phyloP scores from a whole-genome alignment of 2,329 filamentous ascomycete genomes.

The Pseudocercospora pini-densiflorae region DNA sequence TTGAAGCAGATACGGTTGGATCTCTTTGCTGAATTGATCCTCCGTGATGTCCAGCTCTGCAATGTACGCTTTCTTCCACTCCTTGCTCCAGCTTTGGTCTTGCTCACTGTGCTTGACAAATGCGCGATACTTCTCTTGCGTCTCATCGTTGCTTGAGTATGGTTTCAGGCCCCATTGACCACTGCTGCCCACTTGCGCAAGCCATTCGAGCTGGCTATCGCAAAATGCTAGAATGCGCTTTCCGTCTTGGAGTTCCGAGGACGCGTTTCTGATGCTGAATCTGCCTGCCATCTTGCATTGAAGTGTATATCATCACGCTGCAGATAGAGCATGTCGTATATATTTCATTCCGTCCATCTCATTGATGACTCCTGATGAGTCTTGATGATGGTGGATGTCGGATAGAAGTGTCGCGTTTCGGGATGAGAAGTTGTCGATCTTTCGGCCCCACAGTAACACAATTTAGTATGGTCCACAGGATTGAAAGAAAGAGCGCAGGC shows the following conservation, averaged over 20 bases:
- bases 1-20: neutral
- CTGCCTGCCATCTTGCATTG: constrained; percentile 1
- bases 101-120: constrained; percentile 13
- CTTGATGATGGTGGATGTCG: neutral
- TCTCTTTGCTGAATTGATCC: neutral
- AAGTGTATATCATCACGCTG: too few relatives aligned
- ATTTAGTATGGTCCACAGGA: neutral
- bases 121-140: constrained; percentile 10
- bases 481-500: neutral
- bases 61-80: constrained; percentile 15
- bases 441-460: neutral
- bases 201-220: constrained; percentile 19
- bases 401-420: neutral
- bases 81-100: constrained; percentile 12
- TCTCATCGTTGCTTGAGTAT: neutral
- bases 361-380: neutral
- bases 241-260: constrained; percentile 17
- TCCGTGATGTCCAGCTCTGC: constrained; percentile 9
- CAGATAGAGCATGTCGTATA: neutral
- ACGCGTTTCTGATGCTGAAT: constrained; percentile 14
- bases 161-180: constrained; percentile 15
- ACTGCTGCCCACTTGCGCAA: constrained; percentile 16
- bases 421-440: neutral
- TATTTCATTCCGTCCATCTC: neutral
- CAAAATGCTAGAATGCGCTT: constrained; percentile 15